Percentiles rank a stretch among this genome's conserved stretches.
phyloP scores from a whole-genome alignment of 331 rosid species.

The Saraca asoca region DNA sequence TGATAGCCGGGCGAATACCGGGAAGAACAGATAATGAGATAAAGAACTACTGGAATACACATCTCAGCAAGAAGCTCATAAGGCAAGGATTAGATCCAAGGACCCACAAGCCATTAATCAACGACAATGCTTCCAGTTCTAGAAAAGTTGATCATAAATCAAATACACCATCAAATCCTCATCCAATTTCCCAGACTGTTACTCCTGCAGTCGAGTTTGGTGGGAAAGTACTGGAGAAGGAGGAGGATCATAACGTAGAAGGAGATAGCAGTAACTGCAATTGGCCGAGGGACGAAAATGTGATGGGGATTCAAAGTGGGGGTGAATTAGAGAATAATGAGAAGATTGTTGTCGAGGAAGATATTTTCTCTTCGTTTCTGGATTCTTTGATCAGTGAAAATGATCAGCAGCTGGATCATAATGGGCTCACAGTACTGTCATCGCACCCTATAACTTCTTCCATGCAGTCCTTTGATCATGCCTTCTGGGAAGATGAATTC shows the following conservation, averaged over 20 bases:
- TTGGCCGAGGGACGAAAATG: neutral
- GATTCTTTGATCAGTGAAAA: constrained; percentile 51
- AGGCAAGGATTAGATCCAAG: constrained; percentile 57
- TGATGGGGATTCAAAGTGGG: neutral
- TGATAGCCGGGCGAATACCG: constrained; percentile 61
- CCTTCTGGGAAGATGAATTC: constrained; percentile 29
- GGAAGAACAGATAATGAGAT: constrained; percentile 51
- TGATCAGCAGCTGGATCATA: constrained; percentile 29
- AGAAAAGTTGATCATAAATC: neutral
- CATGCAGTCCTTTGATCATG: constrained; percentile 4
- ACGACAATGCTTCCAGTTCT: neutral
- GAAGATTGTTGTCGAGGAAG: constrained; percentile 34
- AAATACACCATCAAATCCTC: constrained; percentile 11
- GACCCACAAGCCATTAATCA: constrained; percentile 52
- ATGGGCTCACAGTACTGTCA: neutral
- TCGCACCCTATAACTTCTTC: neutral
- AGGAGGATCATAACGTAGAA: neutral
- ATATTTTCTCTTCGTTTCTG: constrained; percentile 49
- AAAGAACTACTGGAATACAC: constrained; percentile 56
- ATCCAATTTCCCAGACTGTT: neutral
- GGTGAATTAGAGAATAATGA: constrained; percentile 19
- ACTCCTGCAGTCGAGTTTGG: neutral
- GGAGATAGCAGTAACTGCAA: neutral
- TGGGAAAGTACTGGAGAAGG: neutral
- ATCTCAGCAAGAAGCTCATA: constrained; percentile 58